Conservation (phyloP, 2,329 filamentous ascomycete species). For the Clonostachys rosea region DNA sequence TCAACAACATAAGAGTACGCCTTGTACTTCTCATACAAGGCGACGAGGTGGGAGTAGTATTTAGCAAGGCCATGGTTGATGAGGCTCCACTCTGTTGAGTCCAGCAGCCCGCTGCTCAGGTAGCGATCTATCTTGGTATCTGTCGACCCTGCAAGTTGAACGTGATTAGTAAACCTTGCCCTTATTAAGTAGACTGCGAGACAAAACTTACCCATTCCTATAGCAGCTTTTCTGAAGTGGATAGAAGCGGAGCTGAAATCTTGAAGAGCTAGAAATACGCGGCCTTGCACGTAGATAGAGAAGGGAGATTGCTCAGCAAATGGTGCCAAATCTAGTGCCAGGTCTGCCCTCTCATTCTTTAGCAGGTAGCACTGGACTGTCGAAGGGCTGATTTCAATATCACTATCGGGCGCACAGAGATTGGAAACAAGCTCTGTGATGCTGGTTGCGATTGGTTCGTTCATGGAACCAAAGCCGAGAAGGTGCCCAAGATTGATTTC, state of each 20-base stretch:
- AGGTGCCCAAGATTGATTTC: constrained; percentile 59
- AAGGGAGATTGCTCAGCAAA: constrained; percentile 56
- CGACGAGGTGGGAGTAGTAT: constrained; percentile 84
- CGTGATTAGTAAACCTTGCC: no score
- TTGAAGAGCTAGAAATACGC: constrained; percentile 68
- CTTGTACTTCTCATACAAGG: constrained; percentile 74
- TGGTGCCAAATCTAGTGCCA: constrained; percentile 51
- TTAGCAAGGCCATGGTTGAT: constrained; percentile 69
- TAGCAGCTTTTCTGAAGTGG: constrained; percentile 78
- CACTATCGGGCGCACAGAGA: constrained; percentile 59
- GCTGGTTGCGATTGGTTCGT: constrained; percentile 49
- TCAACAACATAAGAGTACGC: constrained; percentile 79
- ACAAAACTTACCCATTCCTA: constrained; percentile 68
- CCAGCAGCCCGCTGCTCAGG: constrained; percentile 60
- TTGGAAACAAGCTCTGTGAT: constrained; percentile 65
- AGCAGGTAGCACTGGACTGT: constrained; percentile 60
- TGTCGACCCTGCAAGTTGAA: constrained; percentile 31
- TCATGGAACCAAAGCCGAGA: constrained; percentile 37
- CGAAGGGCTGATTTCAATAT: constrained; percentile 58
- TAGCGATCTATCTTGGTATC: constrained; percentile 44
- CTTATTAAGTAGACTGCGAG: background rate
- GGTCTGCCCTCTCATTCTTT: constrained; percentile 53
- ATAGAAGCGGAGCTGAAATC: constrained; percentile 70
- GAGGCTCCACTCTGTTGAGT: constrained; percentile 67
- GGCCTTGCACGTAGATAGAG: constrained; percentile 79